Evolutionary conservation across 306 rosid species (phyloP), one percentile per base, ranked within the genome.

Genomic region (Vigna reflexopilosa): DNA sequence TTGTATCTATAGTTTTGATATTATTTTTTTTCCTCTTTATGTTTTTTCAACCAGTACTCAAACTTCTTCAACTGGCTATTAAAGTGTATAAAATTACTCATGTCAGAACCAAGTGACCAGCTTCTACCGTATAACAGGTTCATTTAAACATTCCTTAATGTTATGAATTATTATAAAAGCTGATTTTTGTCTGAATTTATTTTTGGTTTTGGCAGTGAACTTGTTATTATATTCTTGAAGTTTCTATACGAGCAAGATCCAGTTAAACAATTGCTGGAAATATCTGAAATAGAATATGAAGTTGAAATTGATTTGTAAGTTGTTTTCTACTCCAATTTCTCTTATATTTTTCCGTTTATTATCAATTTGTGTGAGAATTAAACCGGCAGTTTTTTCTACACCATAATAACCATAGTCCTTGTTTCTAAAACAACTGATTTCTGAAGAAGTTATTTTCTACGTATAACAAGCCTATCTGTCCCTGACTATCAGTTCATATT

Each of bases 41-140:
- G 13, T 78, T 68, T 75, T 56, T 84, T 84, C 17, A 61, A 57
- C 72, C 97, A 94, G 98, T 90, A 89, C 84, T 93, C 95, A 16
- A 94, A 94, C 80, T 90, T 94, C 90, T 94, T 92, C 92, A 92
- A 94, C 85, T 94, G 98, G 98, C 98, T 94, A 73, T 75, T 92
- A 70, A 91, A 89, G 87, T 92, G 95, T 85, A 92, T 92, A 83
- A 92, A 88, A 83, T 73, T 94, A 55, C 97, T 94, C 49, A 88
- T 88, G 91, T 88, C 97, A 42, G 98, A 92, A 83, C 98, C 97
- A 38, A 92, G 98, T 28, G 97, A 94, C 87, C 98, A 92, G 84
- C 97, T 91, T 88, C 89, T 83, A 72, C 92, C 91, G 38, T 89
- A 88, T 84, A 92, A 85, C 85, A 94, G 98, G 98, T 92, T 71